Evolutionary conservation across 2,329 filamentous ascomycete genomes (phyloP), one percentile per base, ranked within the genome.

Genomic region (Teratosphaeriaceae sp.): DNA sequence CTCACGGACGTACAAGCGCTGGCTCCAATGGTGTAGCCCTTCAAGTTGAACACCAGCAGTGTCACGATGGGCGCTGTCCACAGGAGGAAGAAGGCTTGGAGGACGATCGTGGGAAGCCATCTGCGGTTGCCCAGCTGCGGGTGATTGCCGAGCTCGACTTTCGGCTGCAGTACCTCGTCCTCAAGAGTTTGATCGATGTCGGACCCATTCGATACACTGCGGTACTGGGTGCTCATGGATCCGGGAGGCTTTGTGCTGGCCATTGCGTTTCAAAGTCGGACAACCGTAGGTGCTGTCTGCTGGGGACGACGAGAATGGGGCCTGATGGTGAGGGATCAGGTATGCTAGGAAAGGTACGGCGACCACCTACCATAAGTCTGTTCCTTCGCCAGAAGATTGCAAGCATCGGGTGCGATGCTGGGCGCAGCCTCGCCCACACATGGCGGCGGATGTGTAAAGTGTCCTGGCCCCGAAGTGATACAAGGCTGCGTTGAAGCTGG

Each of bases 11-110:
- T n/a, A n/a, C n/a, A 38, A n/a, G 33, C 53, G 27, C 56, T 57
- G 2, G 58, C 48, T 8, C 58, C 59, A 21, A 63, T 54, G n/a
- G 55, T 42, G 34, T 55, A 45, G 3, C 40, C 16, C 18, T 44
- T 49, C 43, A 56, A 50, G 42, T 63, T 60, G 12, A 61, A 42
- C 7, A 50, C 42, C 5, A 62, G 48, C 2, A 62, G 49, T 9
- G 53, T 42, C 3, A 53, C 27, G 23, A 58, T 53, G 1, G 60
- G 59, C 9, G 47, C 51, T 3, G 58, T 27, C 59, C 59, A 63
- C 8, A 56, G 42, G n/a, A 62, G 39, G 5, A 46, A 43, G 22
- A 57, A 46, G 7, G 50, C 35, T 33, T 57, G 53, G 3, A 45
- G 11, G 3, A 50, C 16, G 1, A 50, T 3, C 9, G 42, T 52